Base-by-base conservation (phyloP, 176 grass and related monocot species). In the Areca catechu region DNA sequence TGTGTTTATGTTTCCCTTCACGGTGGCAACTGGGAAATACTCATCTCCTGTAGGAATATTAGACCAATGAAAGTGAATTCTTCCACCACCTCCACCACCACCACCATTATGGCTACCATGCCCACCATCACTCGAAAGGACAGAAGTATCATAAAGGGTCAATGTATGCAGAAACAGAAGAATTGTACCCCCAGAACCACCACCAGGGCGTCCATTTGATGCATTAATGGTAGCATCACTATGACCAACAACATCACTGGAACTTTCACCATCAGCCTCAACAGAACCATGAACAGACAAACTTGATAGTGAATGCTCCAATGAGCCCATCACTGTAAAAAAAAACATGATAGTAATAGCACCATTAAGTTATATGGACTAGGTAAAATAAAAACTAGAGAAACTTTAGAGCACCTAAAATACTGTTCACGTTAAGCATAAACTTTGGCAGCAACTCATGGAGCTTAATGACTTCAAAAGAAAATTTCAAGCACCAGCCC, bases 1-100 rank as follows among this genome's bases (percentile, higher is more conserved):
- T 77, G 83, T 63, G 56, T 63, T 69, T 78, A 99, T 92, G 37
- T 73, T 85, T 76, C 94, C 94, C 48, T 81, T 53, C 65, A 93
- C 74, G 83, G 22, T 79, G 73, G 94, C 94, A 74, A 99, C 64
- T 53, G 94, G 79, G 53, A 93, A 25, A 68, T 99, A 99, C 57
- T 99, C 94, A 83, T 99, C 94, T 69, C 94, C 88, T 1, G 84
- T 89, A 29, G 94, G 73, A 69, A 99, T 93, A 24, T 89, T 75
- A 61, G 84, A 88, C 94, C 94, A 99, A 64, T 99, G 88, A 60
- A 99, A 99, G 55, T 99, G 84, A 79, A 99, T 89, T 76, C 88
- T 93, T 37, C 94, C 94, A 53, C 94, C 94, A 23, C 88, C n/a
- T n/a, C n/a, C 65, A 16, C 94, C 94, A 21, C 94, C 94, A 63